Base-by-base conservation (phyloP, 331 rosid species). In the Quercus tomentella region DNA sequence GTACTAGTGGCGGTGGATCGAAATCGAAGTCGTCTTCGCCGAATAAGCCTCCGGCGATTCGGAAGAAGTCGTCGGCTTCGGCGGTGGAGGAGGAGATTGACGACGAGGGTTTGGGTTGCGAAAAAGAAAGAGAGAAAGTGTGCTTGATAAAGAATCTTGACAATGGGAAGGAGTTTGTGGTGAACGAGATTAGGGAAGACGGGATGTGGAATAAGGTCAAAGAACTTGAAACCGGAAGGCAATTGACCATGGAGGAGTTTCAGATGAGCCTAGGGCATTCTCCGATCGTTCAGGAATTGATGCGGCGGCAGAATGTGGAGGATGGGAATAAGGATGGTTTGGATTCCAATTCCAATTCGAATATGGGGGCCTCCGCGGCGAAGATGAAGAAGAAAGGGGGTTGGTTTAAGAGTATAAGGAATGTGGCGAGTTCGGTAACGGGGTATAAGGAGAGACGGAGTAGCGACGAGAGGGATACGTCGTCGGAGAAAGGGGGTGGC, bases 241-340 rank as follows among this genome's bases (percentile, higher is more conserved):
- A 96, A 78, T 85, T 93, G 89, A 96, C 99, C 0, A 88, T 96
- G 97, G 99, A 96, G 90, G 99, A 96, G 82, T 96, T 96, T 51
- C 93, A 96, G 89, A 93, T 91, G 91, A 89, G 97, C 6, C 97
- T 96, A 8, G 99, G 99, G 1, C 97, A 93, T 63, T 96, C 99
- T 2, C 99, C 98, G 8, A 96, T 96, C 71, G 99, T 96, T 20
- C 98, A 91, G 77, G 99, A 96, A 57, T 81, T 96, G 18, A 96
- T 93, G 99, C 86, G 99, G 52, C 82, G 99, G 18, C 98, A 96
- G 86, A 89, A 87, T 62, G 92, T 90, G 18, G 98, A 91, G 77
- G 97, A 92, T 17, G 84, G 84, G 33, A 72, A 84, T 43, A 81
- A 84, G 41, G 86, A 81, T 35, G 75, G 72, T 49, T 58, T 69